A percentile compares a stretch with the other conserved stretches of the same genome.
phyloP scores from a whole-genome alignment of 1,139 yeast species.

The Blastobotrys ciferrii region DNA sequence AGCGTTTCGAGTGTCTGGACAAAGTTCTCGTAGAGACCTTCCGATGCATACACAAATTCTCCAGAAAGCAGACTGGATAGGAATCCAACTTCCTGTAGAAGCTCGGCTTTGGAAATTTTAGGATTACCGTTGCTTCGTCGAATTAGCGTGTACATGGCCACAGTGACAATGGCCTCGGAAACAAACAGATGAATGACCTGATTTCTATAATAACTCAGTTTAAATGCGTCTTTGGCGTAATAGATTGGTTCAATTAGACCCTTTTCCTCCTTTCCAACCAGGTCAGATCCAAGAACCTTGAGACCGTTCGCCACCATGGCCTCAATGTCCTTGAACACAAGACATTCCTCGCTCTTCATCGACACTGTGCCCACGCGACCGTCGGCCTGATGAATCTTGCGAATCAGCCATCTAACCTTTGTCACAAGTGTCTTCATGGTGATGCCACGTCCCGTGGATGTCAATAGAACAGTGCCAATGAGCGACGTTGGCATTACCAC shows the following conservation, averaged over 20 bases:
- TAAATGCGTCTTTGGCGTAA: conserved; percentile 42
- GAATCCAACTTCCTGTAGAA: conserved; percentile 34
- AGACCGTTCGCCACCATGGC: conserved; percentile 40
- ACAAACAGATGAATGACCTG: conserved; percentile 44
- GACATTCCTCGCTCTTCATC: conserved; percentile 16
- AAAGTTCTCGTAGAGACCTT: conserved; percentile 39
- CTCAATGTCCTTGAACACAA: conserved; percentile 30
- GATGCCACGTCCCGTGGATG: conserved; percentile 41
- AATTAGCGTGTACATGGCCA: conserved; percentile 36
- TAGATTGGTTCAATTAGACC: conserved; percentile 41
- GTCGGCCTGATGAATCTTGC: conserved; percentile 38
- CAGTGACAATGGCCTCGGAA: conserved; percentile 41
- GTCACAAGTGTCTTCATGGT: conserved; percentile 36
- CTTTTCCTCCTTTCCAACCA: conserved; percentile 38
- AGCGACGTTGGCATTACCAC: conserved; percentile 47
- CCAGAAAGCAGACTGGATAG: conserved; percentile 40
- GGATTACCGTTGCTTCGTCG: conserved; percentile 25
- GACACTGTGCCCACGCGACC: conserved; percentile 41
- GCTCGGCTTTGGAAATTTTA: conserved; percentile 24
- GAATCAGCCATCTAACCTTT: conserved; percentile 40
- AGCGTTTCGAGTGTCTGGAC: conserved; percentile 34
- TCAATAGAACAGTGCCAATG: conserved; percentile 43
- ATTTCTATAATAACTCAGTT: conserved; percentile 44
- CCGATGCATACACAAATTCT: conserved; percentile 42
- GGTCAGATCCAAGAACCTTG: conserved; percentile 39